A percentile compares a stretch with the other conserved stretches of the same genome.
phyloP scores from a whole-genome alignment of 2,329 filamentous ascomycete genomes.

The Elsinoe fawcettii region DNA sequence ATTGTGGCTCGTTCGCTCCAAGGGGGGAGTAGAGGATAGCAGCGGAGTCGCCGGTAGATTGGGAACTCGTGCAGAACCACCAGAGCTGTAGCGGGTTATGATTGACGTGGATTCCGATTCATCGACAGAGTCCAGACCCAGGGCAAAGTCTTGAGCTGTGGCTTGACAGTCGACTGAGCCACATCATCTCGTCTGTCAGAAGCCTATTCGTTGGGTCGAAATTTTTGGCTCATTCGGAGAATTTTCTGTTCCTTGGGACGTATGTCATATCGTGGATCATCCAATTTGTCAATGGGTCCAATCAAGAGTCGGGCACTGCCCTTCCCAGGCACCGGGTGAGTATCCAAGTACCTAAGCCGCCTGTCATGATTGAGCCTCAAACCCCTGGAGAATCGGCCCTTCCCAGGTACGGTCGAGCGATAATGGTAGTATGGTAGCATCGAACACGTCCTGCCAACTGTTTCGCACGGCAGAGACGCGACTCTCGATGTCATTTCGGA shows the following conservation, averaged over 20 bases:
- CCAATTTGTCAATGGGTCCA: neutral
- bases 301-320: neutral
- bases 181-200: slow-evolving; percentile 1
- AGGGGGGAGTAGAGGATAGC: neutral
- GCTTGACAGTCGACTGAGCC: slow-evolving; percentile 4
- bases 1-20: slow-evolving; percentile 4
- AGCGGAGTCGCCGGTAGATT: slow-evolving; percentile 9
- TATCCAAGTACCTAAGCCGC: neutral
- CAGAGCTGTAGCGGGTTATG: slow-evolving; percentile 10
- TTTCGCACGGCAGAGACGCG: neutral
- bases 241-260: neutral
- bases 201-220: neutral
- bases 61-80: neutral
- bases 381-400: slow-evolving; percentile 1
- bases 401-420: neutral
- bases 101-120: slow-evolving; percentile 3
- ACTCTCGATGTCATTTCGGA: neutral
- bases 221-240: neutral
- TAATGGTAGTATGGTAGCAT: neutral
- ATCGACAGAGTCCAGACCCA: neutral
- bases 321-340: neutral
- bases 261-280: neutral
- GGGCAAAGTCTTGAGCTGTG: neutral
- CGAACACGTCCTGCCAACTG: neutral
- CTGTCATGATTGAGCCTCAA: neutral